A percentile compares a stretch with the other conserved stretches of the same genome.
Conservation (phyloP, 441 rosid genomes). For the Populus tomentosa region DNA sequence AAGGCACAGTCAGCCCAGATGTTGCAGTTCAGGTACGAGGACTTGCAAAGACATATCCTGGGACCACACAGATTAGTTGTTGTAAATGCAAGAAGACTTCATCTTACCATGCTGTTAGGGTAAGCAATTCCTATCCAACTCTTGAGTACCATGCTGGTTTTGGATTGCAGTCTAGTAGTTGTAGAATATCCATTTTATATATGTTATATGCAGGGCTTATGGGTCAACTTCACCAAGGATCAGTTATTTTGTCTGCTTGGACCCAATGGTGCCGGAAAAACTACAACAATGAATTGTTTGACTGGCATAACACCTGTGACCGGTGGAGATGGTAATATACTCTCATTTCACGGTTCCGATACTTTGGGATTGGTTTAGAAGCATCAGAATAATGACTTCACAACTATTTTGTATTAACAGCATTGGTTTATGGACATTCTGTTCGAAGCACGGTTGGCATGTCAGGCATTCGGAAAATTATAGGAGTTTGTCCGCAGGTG, state of each 20-base stretch:
- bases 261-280: slow-evolving; percentile 98
- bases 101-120: slow-evolving; percentile 84
- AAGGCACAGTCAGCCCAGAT: slow-evolving; percentile 45
- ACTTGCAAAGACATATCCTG: slow-evolving; percentile 79
- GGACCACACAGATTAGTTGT: slow-evolving; percentile 53
- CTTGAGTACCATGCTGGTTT: background rate
- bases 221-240: slow-evolving; percentile 78
- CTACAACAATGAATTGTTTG: slow-evolving; percentile 82
- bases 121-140: slow-evolving; percentile 21
- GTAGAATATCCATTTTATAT: no score
- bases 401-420: slow-evolving; percentile 35
- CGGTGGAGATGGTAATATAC: slow-evolving; percentile 69
- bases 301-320: slow-evolving; percentile 87
- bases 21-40: slow-evolving; percentile 88
- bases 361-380: background rate
- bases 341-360: background rate
- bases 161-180: no score
- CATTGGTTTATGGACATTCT: slow-evolving; percentile 69
- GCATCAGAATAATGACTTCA: background rate
- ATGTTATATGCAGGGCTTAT: slow-evolving; percentile 53
- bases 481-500: slow-evolving; percentile 98
- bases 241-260: slow-evolving; percentile 96
- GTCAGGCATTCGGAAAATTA: slow-evolving; percentile 71
- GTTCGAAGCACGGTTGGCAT: slow-evolving; percentile 76
- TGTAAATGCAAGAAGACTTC: slow-evolving; percentile 68